Evolutionary conservation across 805 yeast genomes (phyloP), one percentile per base, ranked within the genome.

Genomic region (Cyberlindnera mycetangii): DNA sequence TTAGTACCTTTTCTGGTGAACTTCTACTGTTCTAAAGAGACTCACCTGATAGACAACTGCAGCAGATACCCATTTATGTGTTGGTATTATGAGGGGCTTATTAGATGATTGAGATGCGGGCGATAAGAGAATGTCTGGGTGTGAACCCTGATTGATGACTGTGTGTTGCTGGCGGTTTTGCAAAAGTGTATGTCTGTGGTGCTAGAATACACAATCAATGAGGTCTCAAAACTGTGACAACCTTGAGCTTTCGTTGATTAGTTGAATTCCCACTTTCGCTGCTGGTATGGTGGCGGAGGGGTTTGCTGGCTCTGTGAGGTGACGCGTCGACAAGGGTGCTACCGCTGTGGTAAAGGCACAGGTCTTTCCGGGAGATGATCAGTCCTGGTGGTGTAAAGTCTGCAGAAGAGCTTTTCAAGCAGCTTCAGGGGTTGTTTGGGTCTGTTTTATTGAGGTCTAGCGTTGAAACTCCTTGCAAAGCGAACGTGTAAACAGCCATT

Each of bases 41-140:
- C 53, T 7, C 37, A 50, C 53, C 50, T 20, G 49, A 35, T 17
- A 53, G 48, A 24, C 53, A 53, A 39, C 56, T 51, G 56, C 56
- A 53, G 19, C 54, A 51, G 48, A 53, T 31, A 34, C 56, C 56
- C 56, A 53, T 53, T n/a, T 35, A 21, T 41, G 14, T 9, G 21
- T 4, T 17, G 22, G 12, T 21, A 15, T 44, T 22, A 22, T 36
- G 37, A 15, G 24, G 5, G 20, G 20, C 15, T 6, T 17, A n/a
- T 17, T 18, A 10, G 7, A 19, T 21, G 38, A 16, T 35, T 32
- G 35, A 27, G 38, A 21, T 19, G 34, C 12, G 19, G 22, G 25
- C 8, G 35, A 37, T 33, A 42, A 37, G 46, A 27, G 41, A 42
- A 42, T 42, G 45, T 42, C 37, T 33, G 6, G 35, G n/a, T 18